Evolutionary conservation across 768 basidiomycete genomes (phyloP).

Genomic region (Pholiota molesta): DNA sequence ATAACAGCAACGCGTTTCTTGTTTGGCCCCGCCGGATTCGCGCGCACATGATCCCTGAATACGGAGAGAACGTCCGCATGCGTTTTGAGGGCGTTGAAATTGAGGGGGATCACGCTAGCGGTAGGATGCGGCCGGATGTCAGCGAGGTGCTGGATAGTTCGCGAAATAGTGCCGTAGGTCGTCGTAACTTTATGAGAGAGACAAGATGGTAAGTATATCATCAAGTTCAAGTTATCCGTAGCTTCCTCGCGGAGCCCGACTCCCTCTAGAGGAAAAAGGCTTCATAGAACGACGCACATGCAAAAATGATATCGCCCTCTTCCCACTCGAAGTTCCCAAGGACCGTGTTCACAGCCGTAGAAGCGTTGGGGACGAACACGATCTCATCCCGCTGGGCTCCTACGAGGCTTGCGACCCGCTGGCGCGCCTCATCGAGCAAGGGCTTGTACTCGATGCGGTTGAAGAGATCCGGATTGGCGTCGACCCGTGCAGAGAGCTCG

Average conservation of each 20-base stretch:
- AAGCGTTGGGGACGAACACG: slow-evolving; percentile 65
- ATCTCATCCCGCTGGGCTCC: slow-evolving; percentile 55
- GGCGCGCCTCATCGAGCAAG: slow-evolving; percentile 41
- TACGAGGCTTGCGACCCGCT: slow-evolving; percentile 53
- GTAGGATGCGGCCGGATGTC: slow-evolving; percentile 60
- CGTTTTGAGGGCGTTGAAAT: slow-evolving; percentile 50
- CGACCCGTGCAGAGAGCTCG: slow-evolving; percentile 43
- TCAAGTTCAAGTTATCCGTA: background rate
- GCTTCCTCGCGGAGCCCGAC: background rate
- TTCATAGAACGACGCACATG: slow-evolving; percentile 50
- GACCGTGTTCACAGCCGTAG: slow-evolving; percentile 67
- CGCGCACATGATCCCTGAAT: slow-evolving; percentile 44
- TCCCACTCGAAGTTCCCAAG: slow-evolving; percentile 70
- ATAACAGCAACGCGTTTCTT: slow-evolving; percentile 65
- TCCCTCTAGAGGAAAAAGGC: too few species aligned
- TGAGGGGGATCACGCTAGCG: slow-evolving; percentile 48
- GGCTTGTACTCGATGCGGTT: slow-evolving; percentile 39
- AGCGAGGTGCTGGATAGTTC: slow-evolving; percentile 53
- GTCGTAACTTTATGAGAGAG: slow-evolving; percentile 34
- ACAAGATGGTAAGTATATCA: background rate
- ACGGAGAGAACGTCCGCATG: slow-evolving; percentile 55
- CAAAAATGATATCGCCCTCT: slow-evolving; percentile 66
- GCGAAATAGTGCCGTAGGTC: slow-evolving; percentile 54
- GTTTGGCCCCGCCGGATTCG: slow-evolving; percentile 41
- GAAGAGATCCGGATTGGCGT: slow-evolving; percentile 62